Percentiles rank a stretch among this genome's conserved stretches.
Evolutionary conservation across 257 asterid species (phyloP).

Genomic region (Jacaranda copaia): DNA sequence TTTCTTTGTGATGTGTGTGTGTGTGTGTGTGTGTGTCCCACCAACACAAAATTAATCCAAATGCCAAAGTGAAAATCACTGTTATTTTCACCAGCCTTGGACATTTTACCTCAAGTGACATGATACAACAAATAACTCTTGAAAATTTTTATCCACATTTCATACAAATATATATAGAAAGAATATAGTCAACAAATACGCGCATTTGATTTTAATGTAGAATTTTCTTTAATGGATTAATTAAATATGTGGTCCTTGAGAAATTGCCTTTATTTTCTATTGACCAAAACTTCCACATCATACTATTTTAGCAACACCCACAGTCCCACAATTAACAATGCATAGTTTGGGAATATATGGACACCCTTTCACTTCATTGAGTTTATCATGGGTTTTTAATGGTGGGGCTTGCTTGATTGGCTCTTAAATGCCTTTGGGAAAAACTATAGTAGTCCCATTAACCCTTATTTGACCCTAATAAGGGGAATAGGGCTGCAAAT

Average conservation of each 20-base stretch:
- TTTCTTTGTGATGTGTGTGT: too few relatives aligned
- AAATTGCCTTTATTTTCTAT: constrained; percentile 7
- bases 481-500: too few relatives aligned
- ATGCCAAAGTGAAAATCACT: background rate
- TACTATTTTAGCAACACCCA: background rate
- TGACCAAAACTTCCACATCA: constrained; percentile 25
- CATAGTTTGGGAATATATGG: constrained; percentile 15
- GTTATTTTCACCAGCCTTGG: constrained; percentile 5
- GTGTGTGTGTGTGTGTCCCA: too few relatives aligned
- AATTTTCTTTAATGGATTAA: constrained; percentile 13
- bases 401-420: constrained; percentile 10
- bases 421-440: background rate
- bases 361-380: background rate
- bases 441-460: background rate
- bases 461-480: background rate
- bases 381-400: background rate
- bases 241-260: constrained; percentile 29
- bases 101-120: constrained; percentile 21
- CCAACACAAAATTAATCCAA: constrained; percentile 18
- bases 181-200: constrained; percentile 25
- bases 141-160: too few relatives aligned
- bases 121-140: background rate
- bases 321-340: background rate
- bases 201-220: constrained; percentile 28
- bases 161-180: too few relatives aligned